Base-by-base conservation (phyloP, 805 yeast species). In the Schwanniomyces occidentalis region DNA sequence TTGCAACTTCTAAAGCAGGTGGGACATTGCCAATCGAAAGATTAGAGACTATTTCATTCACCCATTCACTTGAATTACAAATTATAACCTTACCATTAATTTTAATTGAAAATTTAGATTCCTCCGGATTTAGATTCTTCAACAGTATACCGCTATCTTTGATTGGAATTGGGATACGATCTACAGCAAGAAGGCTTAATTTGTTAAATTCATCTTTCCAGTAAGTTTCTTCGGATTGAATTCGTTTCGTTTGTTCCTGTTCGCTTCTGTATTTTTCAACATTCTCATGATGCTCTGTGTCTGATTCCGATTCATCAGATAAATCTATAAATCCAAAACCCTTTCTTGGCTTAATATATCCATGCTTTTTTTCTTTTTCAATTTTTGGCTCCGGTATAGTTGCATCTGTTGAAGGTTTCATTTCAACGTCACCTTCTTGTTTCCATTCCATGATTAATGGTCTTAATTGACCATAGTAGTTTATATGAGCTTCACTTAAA, bases 291-390 rank as follows among this genome's bases (percentile, higher is more conserved):
- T 16, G 29, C 6, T 29, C 27, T 6, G 13, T 9, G 5, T 46
- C 46, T 2, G 27, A 35, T 16, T 37, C 36, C 8, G 25, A 9
- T 12, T 22, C 9, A 10, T 38, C 44, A 2, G 46, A 24, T 9
- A 42, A 30, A 19, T 52, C 58, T 8, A 59, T 34, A 36, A 45
- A 61, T 1, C 67, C 67, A 39, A 58, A 61, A 3, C 67, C 67
- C 24, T 35, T 40, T 8, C 33, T 38, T 2, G 62, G 61, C 30
- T 46, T 55, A 5, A 21, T 25, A 31, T 52, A 52, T 19, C 30
- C 27, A 5, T 8, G n/a, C 5, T 10, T 17, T 16, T 10, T 14
- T 4, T 9, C 13, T 12, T 8, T 14, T 9, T 15, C n/a, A n/a
- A n/a, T n/a, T 13, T 20, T 16, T 29, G n/a, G n/a, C n/a, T 13